phyloP scores from a whole-genome alignment of 2,329 filamentous ascomycete genomes.

The Aspergillus caelatus region DNA sequence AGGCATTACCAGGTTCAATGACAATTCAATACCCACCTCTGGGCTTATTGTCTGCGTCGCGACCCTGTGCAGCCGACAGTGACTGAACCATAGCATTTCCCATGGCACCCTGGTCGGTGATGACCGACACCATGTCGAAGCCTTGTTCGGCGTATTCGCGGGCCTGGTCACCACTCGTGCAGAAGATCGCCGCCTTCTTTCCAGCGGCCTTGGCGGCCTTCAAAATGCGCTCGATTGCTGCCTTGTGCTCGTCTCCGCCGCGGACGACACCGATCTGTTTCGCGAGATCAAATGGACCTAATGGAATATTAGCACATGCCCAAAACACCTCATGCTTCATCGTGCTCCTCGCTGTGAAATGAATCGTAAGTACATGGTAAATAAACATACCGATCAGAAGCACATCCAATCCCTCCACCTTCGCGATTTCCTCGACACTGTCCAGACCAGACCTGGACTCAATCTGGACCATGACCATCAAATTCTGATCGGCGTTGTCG shows the following conservation, averaged over 20 bases:
- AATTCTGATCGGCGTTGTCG: conserved; percentile 32
- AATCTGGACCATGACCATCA: conserved; percentile 45
- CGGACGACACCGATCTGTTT: conserved; percentile 42
- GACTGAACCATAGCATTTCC: conserved; percentile 37
- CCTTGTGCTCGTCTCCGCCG: conserved; percentile 43
- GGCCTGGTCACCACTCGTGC: conserved; percentile 41
- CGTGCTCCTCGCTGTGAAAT: neutral
- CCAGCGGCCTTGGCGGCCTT: conserved; percentile 38
- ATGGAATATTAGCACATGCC: neutral
- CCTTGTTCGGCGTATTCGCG: conserved; percentile 37
- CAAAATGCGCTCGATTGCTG: conserved; percentile 41
- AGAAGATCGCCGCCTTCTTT: conserved; percentile 48
- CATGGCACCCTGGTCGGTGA: conserved; percentile 40
- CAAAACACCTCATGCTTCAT: neutral
- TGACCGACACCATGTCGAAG: conserved; percentile 46
- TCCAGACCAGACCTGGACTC: conserved; percentile 45
- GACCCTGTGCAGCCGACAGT: conserved; percentile 34
- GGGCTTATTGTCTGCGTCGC: conserved; percentile 8
- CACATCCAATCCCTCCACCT: conserved; percentile 44
- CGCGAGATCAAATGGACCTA: conserved; percentile 40
- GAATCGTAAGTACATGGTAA: too few species aligned
- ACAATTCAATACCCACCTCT: conserved; percentile 18
- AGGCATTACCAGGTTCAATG: neutral
- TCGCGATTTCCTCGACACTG: conserved; percentile 49
- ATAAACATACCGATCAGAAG: conserved; percentile 39